phyloP scores from a whole-genome alignment of 192 early-diverging fungal species.

The Rhizophagus sp. region DNA sequence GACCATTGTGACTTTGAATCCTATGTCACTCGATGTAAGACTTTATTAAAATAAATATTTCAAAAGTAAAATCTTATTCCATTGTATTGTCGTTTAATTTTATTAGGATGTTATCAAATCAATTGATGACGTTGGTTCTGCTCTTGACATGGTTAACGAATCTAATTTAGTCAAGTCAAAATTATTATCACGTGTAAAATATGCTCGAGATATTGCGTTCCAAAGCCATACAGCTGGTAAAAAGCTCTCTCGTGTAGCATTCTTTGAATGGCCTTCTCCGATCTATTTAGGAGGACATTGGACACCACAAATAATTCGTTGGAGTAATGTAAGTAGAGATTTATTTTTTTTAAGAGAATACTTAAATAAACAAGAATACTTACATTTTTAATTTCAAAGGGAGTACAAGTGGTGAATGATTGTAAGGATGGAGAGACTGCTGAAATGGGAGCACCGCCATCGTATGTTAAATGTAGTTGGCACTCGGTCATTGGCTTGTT shows the following conservation, averaged over 20 bases:
- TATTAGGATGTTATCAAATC: conserved; percentile 47
- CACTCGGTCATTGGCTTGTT: too few relatives aligned
- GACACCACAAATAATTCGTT: conserved; percentile 53
- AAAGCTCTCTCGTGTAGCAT: conserved; percentile 37
- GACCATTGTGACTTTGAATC: conserved; percentile 41
- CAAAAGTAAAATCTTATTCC: background rate
- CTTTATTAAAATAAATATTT: background rate
- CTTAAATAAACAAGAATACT: too few relatives aligned
- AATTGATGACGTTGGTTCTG: conserved; percentile 44
- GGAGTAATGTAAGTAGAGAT: conserved; percentile 27
- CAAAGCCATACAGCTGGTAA: conserved; percentile 14
- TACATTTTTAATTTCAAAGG: conserved; percentile 13
- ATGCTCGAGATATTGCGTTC: conserved; percentile 32
- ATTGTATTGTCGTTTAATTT: background rate
- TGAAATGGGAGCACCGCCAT: conserved; percentile 40
- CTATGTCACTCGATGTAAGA: conserved; percentile 35
- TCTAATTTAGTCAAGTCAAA: conserved; percentile 35
- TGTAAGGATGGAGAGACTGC: conserved; percentile 28
- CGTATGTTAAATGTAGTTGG: conserved; percentile 31
- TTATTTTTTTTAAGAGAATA: too few relatives aligned
- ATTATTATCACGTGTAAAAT: conserved; percentile 40
- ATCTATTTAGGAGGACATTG: conserved; percentile 56
- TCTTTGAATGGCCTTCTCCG: conserved; percentile 54
- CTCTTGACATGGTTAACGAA: conserved; percentile 35
- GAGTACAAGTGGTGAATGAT: conserved; percentile 45